Evolutionary conservation across 352 stramenopile species (phyloP), one percentile per base, ranked within the genome.

Genomic region (Globisporangium nodosum): DNA sequence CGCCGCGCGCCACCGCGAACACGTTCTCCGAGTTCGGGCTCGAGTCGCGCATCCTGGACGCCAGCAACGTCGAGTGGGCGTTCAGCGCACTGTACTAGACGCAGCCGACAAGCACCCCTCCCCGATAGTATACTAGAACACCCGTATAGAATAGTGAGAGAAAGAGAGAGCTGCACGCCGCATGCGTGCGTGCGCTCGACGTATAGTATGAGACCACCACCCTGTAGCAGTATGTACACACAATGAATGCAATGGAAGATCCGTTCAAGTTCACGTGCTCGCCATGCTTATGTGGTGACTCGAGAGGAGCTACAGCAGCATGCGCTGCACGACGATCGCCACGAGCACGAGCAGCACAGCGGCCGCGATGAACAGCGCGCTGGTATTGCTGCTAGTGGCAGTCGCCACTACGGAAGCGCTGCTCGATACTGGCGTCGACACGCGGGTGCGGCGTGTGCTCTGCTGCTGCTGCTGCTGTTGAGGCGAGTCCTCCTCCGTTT

Each of bases 11-110:
- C 33, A 37, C 33, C 8, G 59, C 66, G 12, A 81, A 83, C 61
- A 90, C 85, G 47, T 94, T 90, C 52, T 69, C 79, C 21, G 85
- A 92, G 57, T 92, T 90, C 39, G 79, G 77, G 16, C 69, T 89
- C 37, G 85, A 94, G 52, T 65, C 61, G 49, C 81, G 81, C 58
- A 73, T 88, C 35, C 66, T 73, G 20, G 70, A 77, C 20, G 69
- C 70, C 35, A 75, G 76, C 57, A 82, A 83, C 58, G 76, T 90
- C 61, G 76, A 86, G 58, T 90, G 81, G 81, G 78, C 81, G 4
- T 90, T 88, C 62, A 90, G 81, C 42, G 80, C 80, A 46, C 74
- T 90, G 60, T 90, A 90, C 69, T 90, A 85, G 55, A 46, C 31
- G 16, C 4, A 6, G 20, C 18, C 24, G 7, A 8, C 54, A 37